Percentiles rank a stretch among this genome's conserved stretches.
These are phyloP conservation scores for Arabidopsis thaliana DNA, from an alignment of 345 rosid species.

Conservation along the genomic window DNA sequence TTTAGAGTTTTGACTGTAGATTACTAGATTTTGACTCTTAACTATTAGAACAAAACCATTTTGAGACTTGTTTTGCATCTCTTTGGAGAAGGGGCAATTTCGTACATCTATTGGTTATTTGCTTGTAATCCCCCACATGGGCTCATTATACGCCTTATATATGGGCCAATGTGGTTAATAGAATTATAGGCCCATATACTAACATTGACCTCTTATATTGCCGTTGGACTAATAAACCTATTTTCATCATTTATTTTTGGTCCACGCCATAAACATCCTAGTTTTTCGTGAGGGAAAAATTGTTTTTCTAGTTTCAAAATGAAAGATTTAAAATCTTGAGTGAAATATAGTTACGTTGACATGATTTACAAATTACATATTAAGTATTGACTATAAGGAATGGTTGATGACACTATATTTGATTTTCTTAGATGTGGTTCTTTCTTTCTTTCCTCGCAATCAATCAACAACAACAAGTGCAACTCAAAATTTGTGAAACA, in stretches of 20 bases:
- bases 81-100: neutral
- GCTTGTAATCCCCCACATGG: neutral
- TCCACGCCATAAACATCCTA: neutral
- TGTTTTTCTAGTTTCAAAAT: neutral
- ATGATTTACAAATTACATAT: neutral
- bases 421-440: no score
- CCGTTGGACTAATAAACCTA: neutral
- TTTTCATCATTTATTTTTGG: neutral
- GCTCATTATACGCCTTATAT: neutral
- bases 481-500: no score
- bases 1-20: neutral
- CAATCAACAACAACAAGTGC: no score
- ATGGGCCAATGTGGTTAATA: neutral
- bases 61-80: neutral
- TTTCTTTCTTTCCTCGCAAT: no score
- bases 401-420: no score
- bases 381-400: no score
- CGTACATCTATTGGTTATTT: neutral
- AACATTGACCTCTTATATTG: neutral
- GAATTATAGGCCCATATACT: neutral
- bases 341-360: no score
- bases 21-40: neutral
- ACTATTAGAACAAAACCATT: conserved; percentile 7
- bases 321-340: neutral
- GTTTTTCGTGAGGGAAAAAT: neutral